Base-by-base conservation (phyloP, 192 early-diverging fungal genomes). In the Coemansia sp. region DNA sequence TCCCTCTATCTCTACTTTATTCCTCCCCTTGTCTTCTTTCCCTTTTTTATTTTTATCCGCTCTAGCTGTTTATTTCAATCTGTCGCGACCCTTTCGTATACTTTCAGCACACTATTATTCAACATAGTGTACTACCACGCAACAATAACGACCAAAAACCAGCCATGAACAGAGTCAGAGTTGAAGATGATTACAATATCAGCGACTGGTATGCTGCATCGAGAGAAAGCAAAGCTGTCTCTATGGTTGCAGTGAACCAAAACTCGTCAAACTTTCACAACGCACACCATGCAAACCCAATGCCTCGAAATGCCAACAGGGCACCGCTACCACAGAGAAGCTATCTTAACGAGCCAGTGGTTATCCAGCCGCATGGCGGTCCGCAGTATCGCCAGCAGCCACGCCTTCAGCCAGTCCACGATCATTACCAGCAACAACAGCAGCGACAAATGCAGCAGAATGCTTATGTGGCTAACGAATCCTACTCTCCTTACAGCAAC, bases 181-280 rank as follows among this genome's bases (percentile, higher is more conserved):
- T 56, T 5, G 67, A 76, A 57, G 67, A 72, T 57, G 72, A 66
- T 8, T 72, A 77, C 33, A 61, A 74, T 51, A 64, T 72, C n/a
- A 20, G 53, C 37, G 75, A 74, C 64, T 83, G 75, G 75, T 74
- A 83, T 43, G 56, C 65, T 8, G 80, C 80, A 18, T 69, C 75
- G 15, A 62, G 80, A 66, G 69, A 74, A 15, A 83, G 75, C 58
- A 56, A 43, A 9, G 66, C 66, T n/a, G 32, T 71, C n/a, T 72
- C 75, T 0, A 61, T 65, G 17, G 63, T 67, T 66, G 48, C 70
- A 11, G 72, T 59, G 4, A 57, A 74, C 51, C 52, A 64, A 14
- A 64, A 69, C 34, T 58, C 67, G 45, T 35, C 51, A 2, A 54
- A 54, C 22, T 70, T 54, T 57, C 65, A 66, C 12, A 55, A 66